These are phyloP conservation scores for Cercospora sp. DNA, from an alignment of 2,329 filamentous ascomycete genomes.

Conservation along the genomic window DNA sequence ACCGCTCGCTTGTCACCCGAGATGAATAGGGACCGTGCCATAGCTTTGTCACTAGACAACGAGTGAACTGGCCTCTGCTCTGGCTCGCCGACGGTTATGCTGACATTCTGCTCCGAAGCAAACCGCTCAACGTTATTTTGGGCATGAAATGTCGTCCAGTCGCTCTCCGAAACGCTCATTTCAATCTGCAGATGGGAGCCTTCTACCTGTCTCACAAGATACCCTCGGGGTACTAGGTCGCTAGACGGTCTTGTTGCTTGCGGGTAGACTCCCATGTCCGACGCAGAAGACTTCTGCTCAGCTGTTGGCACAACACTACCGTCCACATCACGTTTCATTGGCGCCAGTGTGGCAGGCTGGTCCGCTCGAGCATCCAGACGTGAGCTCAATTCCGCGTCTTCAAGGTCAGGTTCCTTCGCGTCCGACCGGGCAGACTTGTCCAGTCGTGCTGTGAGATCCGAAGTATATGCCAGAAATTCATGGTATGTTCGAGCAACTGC, in stretches of 20 bases:
- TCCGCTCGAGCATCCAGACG: no score
- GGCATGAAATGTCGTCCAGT: slow-evolving; percentile 13
- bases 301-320: no score
- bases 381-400: no score
- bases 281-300: no score
- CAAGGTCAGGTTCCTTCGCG: background rate
- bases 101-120: slow-evolving; percentile 2
- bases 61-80: slow-evolving; percentile 7
- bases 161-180: slow-evolving; percentile 9
- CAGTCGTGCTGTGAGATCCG: background rate
- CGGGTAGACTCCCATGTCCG: background rate
- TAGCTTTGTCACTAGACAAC: background rate
- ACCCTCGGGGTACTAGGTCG: background rate
- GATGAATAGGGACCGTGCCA: slow-evolving; percentile 18
- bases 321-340: no score
- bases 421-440: background rate
- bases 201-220: background rate
- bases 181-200: background rate
- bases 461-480: background rate
- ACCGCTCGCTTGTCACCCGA: slow-evolving; percentile 1
- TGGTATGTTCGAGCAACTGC: slow-evolving; percentile 8
- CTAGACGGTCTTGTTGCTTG: background rate
- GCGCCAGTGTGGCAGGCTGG: no score
- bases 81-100: slow-evolving; percentile 15
- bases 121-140: background rate